phyloP scores from a whole-genome alignment of 2,329 filamentous ascomycete genomes.

The Penicillium sp. region DNA sequence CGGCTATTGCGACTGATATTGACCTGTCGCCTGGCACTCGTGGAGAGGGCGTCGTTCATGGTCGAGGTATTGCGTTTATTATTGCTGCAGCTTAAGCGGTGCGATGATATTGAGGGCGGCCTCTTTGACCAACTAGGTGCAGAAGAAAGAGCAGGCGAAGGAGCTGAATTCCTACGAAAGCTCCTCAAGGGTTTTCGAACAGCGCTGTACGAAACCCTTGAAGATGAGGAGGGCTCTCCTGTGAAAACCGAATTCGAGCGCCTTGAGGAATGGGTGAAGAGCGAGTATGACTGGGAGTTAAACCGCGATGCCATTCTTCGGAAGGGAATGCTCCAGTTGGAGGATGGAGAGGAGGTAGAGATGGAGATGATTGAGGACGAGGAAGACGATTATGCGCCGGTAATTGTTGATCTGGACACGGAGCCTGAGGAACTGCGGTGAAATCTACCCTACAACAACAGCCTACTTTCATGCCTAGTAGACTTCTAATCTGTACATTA shows the following conservation, averaged over 20 bases:
- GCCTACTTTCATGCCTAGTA: slow-evolving; percentile 1
- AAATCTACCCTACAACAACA: neutral
- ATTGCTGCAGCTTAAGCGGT: slow-evolving; percentile 59
- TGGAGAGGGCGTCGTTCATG: slow-evolving; percentile 56
- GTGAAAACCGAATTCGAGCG: slow-evolving; percentile 60
- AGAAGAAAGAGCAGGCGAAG: slow-evolving; percentile 56
- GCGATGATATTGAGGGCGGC: slow-evolving; percentile 63
- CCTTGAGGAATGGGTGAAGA: slow-evolving; percentile 59
- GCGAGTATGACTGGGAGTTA: slow-evolving; percentile 63
- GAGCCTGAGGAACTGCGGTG: slow-evolving; percentile 9
- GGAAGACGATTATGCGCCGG: slow-evolving; percentile 68
- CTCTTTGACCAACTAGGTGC: slow-evolving; percentile 61
- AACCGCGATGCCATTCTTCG: slow-evolving; percentile 57
- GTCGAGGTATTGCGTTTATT: slow-evolving; percentile 56
- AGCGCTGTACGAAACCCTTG: slow-evolving; percentile 54
- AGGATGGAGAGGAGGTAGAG: slow-evolving; percentile 67
- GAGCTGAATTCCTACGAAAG: slow-evolving; percentile 57
- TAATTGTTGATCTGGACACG: slow-evolving; percentile 57
- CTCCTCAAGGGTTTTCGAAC: slow-evolving; percentile 59
- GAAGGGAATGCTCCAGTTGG: slow-evolving; percentile 63
- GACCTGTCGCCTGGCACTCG: slow-evolving; percentile 60
- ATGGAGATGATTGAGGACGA: slow-evolving; percentile 65
- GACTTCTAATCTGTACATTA: neutral
- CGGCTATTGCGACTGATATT: slow-evolving; percentile 61
- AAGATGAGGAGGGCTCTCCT: slow-evolving; percentile 31